Conservation (phyloP, 2,329 filamentous ascomycete species). For the Fusarium abutilonis region DNA sequence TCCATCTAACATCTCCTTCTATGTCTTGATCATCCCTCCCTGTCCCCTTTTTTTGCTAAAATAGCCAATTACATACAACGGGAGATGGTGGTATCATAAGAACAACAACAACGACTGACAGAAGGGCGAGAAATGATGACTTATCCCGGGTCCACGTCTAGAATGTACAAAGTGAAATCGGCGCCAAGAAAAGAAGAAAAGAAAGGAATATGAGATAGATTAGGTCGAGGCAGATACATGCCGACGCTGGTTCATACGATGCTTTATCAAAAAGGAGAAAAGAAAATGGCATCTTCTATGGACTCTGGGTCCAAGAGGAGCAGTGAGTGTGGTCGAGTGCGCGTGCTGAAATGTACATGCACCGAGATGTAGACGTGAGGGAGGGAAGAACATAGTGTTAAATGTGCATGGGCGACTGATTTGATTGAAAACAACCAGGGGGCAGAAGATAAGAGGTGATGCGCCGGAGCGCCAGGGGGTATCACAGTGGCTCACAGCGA, state of each 20-base stretch:
- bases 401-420: slow-evolving; percentile 22
- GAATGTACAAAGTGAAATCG: slow-evolving; percentile 48
- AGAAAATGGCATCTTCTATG: slow-evolving; percentile 24
- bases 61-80: slow-evolving; percentile 47
- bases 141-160: slow-evolving; percentile 49
- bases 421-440: slow-evolving; percentile 3
- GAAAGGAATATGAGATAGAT: slow-evolving; percentile 47
- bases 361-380: slow-evolving; percentile 20
- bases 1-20: slow-evolving; percentile 29
- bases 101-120: slow-evolving; percentile 41
- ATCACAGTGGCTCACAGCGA: slow-evolving; percentile 31
- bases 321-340: slow-evolving; percentile 32
- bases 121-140: slow-evolving; percentile 40
- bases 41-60: slow-evolving; percentile 34
- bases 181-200: slow-evolving; percentile 35
- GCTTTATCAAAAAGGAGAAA: slow-evolving; percentile 37
- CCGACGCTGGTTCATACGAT: slow-evolving; percentile 46
- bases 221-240: slow-evolving; percentile 47
- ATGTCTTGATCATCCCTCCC: slow-evolving; percentile 22
- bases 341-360: slow-evolving; percentile 29
- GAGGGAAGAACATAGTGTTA: slow-evolving; percentile 30
- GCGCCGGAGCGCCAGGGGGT: slow-evolving; percentile 31
- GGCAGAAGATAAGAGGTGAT: slow-evolving; percentile 12
- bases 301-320: slow-evolving; percentile 31
- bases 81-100: slow-evolving; percentile 48